Evolutionary conservation across 2,329 filamentous ascomycete genomes (phyloP), one percentile per base, ranked within the genome.

Genomic region (Colletotrichum lini): DNA sequence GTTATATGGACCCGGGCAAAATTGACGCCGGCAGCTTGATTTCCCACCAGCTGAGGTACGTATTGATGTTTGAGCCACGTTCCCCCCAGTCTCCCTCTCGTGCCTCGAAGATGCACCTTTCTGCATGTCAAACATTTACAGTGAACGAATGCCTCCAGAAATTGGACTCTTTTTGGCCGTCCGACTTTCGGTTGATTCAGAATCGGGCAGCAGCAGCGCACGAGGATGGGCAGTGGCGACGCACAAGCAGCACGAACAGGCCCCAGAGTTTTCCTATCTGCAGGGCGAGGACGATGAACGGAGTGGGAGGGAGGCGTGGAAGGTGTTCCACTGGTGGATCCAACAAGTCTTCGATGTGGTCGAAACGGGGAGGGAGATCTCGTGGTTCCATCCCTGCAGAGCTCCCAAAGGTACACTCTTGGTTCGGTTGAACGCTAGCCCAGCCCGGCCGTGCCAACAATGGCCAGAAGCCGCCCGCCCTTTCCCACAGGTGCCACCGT

Each of bases 341-440:
- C 69, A 40, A 64, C 52, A 59, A 63, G 59, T 72, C 53, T 59
- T 64, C 59, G 69, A 72, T 72, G 65, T 42, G 65, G 69, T 72
- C 66, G 73, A 74, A 74, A 74, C 73, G 73, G 73, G 70, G 35
- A 38, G 44, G 53, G 67, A 73, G 73, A 74, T 74, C 73, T 74
- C 66, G 69, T 70, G 72, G 73, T 67, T 70, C 68, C 50, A 72
- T 74, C 72, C 72, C 69, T 74, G 73, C 69, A 74, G 72, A 72
- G 66, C 72, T 61, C 60, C 54, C 61, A 67, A 72, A 45, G 45
- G 65, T 38, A 38, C 72, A 65, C 45, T 45, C 47, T 63, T 65
- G 62, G 68, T 73, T 70, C 72, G 73, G 68, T 64, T 67, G 58
- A 69, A 73, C 68, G 65, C 73, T 65, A 74, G 40, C 50, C 61